Base-by-base conservation (phyloP, 2,329 filamentous ascomycete genomes). In the Lasiodiplodia sp. region DNA sequence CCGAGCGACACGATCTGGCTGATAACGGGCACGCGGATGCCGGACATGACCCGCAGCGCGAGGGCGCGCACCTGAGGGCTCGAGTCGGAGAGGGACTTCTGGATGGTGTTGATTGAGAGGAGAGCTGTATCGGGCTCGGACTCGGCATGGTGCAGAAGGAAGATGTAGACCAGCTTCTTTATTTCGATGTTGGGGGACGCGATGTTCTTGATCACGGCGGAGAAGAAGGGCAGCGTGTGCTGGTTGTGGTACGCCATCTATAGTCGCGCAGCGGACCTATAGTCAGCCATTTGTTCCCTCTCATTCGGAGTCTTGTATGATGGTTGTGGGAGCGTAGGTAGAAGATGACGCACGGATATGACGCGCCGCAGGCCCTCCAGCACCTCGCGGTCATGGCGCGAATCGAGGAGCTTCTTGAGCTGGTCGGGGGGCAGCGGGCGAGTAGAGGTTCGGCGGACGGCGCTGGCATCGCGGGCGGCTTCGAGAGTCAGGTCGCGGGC, bases 81-180 rank as follows among this genome's bases (percentile, higher is more conserved):
- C 69, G 90, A 86, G 80, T 99, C 96, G 28, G 94, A 97, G 69
- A 99, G 88, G 11, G 95, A 97, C 81, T 97, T 98, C 78, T 99
- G 96, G 74, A 99, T 98, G 7, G 96, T 97, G 82, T 99, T 99
- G 86, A 99, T 97, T 69, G 94, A 97, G 55, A 99, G 87, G 47
- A 99, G 87, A 23, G 96, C 94, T 56, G 97, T 92, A 81, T 99
- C 96, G 69, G 95, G 96, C 77, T 98, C 96, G 71, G 94, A 89
- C 79, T 98, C 96, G 78, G 96, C 96, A 86, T 99, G 94, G 78
- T 96, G 93, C 70, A 98, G 91, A 71, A 99, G 89, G 82, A 97
- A 99, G 78, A 97, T 97, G 84, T 99, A 99, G 71, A 99, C 96
- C 68, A 99, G 89, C 81, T 98, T 98, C 82, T 97, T 96, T 80